Percentiles rank a stretch among this genome's conserved stretches.
Conservation (phyloP, 441 rosid genomes). For the Jatropha multifida region DNA sequence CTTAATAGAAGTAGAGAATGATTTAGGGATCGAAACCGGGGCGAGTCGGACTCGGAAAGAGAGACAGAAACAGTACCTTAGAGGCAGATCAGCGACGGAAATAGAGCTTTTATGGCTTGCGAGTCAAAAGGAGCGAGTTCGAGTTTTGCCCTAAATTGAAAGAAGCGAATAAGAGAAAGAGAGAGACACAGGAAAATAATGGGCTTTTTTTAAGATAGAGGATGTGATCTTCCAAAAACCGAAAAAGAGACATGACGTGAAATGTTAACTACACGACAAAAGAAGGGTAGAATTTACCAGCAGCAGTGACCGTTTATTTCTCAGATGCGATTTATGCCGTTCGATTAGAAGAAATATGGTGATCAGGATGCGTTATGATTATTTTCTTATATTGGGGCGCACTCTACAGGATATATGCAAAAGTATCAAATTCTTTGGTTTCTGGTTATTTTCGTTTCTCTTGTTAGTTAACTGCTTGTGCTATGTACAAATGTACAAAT, state of each 20-base stretch:
- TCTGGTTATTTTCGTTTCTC: no score
- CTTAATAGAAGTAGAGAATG: background rate
- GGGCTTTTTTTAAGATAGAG: background rate
- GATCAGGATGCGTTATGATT: no score
- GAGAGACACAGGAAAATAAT: background rate
- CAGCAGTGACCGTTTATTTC: no score
- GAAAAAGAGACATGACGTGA: background rate
- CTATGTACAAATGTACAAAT: no score
- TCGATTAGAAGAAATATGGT: no score
- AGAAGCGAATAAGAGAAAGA: slow-evolving; percentile 1
- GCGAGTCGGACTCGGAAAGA: slow-evolving; percentile 1
- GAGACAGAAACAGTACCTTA: slow-evolving; percentile 29
- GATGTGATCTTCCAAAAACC: background rate
- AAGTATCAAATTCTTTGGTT: no score
- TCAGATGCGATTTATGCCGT: no score
- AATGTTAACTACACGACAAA: background rate
- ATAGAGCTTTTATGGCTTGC: slow-evolving; percentile 15
- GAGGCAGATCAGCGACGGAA: slow-evolving; percentile 29
- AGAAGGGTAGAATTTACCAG: background rate
- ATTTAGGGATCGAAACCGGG: slow-evolving; percentile 20
- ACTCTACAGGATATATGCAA: no score
- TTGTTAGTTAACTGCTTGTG: no score
- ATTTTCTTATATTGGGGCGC: no score
- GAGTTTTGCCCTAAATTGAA: slow-evolving; percentile 40
- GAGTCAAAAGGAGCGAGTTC: slow-evolving; percentile 32